Evolutionary conservation across 2,329 filamentous ascomycete species (phyloP), one percentile per base, ranked within the genome.

Genomic region (Pseudonectria foliicola): DNA sequence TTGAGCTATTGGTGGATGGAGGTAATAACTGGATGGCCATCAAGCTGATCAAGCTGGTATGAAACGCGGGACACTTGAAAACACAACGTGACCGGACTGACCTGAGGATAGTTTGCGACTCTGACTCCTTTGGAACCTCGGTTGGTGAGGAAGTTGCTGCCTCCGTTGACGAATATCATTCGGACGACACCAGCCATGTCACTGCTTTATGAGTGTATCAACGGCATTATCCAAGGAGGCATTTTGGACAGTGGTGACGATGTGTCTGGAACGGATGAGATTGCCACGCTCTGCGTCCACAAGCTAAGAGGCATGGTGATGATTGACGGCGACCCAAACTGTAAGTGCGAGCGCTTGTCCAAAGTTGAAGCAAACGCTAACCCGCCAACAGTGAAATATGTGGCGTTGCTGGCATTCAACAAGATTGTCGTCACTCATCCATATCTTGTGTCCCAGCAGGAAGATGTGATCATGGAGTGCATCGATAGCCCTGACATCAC

Each of bases 11-110:
- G 16, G 89, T 95, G 10, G 84, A 93, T 41, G 82, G 88, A 37
- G 84, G 84, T 25, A 96, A 98, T 62, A 98, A 98, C 61, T 98
- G 92, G 92, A 96, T 98, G 90, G 89, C 89, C 39, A 98, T 98
- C 57, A 98, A 98, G 60, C 77, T 98, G 43, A 96, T 98, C 59
- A 98, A 98, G 64, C 73, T 98, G 44, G 86, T 90, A 28, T n/a
- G 54, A 21, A 21, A 8, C 18, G 8, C 18, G 41, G 21, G 24
- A 13, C 6, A n/a, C 23, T 5, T 4, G 5, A 27, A 13, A 3
- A 12, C 10, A 10, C 18, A 13, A 13, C 12, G 14, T 4, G 2
- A 24, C 8, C 5, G 8, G 13, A 29, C 34, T 39, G n/a, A 47
- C 24, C n/a, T 23, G 21, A 7, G 3, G 13, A 2, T 53, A 93